Evolutionary conservation across 768 basidiomycete species (phyloP).

Genomic region (Lactarius trivialis): DNA sequence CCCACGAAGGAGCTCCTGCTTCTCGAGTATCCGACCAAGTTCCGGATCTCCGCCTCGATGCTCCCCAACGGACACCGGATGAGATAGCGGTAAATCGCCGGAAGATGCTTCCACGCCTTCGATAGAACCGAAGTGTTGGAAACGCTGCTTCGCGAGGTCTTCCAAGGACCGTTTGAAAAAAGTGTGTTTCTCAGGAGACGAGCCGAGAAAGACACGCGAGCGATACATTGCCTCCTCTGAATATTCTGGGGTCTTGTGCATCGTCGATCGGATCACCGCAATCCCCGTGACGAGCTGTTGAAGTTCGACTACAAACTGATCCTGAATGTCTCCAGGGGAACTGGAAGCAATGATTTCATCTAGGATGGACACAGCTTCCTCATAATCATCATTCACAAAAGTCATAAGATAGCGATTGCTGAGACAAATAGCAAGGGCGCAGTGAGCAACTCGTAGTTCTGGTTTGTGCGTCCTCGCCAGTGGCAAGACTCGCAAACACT

Average conservation of each 20-base stretch:
- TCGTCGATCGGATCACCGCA: background rate
- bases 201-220: background rate
- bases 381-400: background rate
- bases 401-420: background rate
- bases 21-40: background rate
- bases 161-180: too few species aligned
- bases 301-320: background rate
- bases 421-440: background rate
- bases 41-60: background rate
- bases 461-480: background rate
- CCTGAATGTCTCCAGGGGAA: background rate
- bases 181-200: too few species aligned
- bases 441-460: background rate
- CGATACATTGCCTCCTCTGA: background rate
- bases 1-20: accelerated
- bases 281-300: background rate
- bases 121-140: background rate
- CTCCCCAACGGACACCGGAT: too few species aligned
- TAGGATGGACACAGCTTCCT: background rate
- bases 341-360: background rate
- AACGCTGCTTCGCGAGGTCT: background rate
- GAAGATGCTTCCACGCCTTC: background rate
- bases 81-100: background rate
- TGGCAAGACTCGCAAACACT: too few species aligned
- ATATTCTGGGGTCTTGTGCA: background rate